phyloP scores from a whole-genome alignment of 176 grass and related monocot species.

The Phoenix roebelenii region DNA sequence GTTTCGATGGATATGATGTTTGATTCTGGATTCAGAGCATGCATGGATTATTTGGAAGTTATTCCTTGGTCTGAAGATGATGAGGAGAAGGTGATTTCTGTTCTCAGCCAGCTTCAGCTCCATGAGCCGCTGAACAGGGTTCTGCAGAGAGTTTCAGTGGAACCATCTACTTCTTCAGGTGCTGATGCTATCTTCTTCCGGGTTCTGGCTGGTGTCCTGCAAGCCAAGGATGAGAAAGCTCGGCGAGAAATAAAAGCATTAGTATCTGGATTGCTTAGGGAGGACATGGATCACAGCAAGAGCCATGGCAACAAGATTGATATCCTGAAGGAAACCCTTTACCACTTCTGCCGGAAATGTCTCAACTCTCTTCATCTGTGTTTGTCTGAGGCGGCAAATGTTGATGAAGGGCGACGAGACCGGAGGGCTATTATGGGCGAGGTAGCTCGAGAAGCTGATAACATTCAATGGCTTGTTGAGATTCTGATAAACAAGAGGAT shows the following conservation, averaged over 20 bases:
- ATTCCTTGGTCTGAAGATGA: slow-evolving; percentile 11
- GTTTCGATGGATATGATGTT: slow-evolving; percentile 16
- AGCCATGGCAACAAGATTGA: slow-evolving; percentile 6
- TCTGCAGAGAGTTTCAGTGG: slow-evolving; percentile 6
- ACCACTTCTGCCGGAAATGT: slow-evolving; percentile 9
- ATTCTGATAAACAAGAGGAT: slow-evolving; percentile 15
- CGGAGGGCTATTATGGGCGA: slow-evolving; percentile 8
- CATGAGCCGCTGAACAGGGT: not conserved
- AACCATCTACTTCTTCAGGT: slow-evolving; percentile 5
- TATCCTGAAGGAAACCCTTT: slow-evolving; percentile 9
- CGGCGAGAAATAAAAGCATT: slow-evolving; percentile 15
- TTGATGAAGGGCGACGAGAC: not conserved
- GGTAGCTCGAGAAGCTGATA: slow-evolving; percentile 11
- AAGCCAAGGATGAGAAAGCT: slow-evolving; percentile 18
- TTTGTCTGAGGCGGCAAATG: slow-evolving; percentile 4
- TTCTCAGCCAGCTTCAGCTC: not conserved
- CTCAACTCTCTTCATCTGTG: not conserved
- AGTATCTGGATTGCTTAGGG: slow-evolving; percentile 9
- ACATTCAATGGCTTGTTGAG: slow-evolving; percentile 19
- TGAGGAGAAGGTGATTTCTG: slow-evolving; percentile 11
- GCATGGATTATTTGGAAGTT: slow-evolving; percentile 17
- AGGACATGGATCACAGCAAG: not conserved
- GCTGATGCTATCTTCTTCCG: not conserved
- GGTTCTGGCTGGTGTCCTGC: slow-evolving; percentile 4
- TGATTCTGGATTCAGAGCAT: slow-evolving; percentile 3